These are phyloP conservation scores for Chlamydomonas schloesseri DNA, from an alignment of 139 green algal species.

Conservation along the genomic window DNA sequence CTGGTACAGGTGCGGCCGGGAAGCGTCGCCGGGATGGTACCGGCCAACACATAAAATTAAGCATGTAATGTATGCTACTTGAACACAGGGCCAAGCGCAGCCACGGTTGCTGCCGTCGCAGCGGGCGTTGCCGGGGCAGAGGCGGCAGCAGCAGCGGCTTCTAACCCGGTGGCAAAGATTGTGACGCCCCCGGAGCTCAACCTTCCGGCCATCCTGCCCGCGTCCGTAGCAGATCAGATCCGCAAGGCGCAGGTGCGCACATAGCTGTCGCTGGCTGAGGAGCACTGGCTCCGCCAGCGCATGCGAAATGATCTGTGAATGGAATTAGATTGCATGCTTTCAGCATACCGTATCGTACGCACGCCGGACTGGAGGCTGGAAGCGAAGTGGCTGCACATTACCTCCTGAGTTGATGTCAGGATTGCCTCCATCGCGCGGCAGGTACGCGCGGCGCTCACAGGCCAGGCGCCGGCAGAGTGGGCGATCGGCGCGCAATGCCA, in stretches of 20 bases:
- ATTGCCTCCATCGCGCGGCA: too few relatives aligned
- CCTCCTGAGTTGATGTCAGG: too few relatives aligned
- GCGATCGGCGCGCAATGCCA: slow-evolving; percentile 77
- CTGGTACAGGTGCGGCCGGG: too few relatives aligned
- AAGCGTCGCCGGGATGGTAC: too few relatives aligned
- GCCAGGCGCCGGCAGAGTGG: slow-evolving; percentile 80
- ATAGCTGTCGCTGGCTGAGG: background rate
- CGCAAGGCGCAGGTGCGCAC: slow-evolving; percentile 69
- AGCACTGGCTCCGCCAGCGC: too few relatives aligned
- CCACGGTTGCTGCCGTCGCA: background rate
- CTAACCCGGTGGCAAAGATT: slow-evolving; percentile 30
- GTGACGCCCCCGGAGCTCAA: slow-evolving; percentile 53
- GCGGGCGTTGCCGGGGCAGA: background rate
- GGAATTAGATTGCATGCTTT: too few relatives aligned
- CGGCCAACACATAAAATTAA: too few relatives aligned
- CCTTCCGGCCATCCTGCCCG: slow-evolving; percentile 66
- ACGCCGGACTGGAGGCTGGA: too few relatives aligned
- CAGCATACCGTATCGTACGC: too few relatives aligned
- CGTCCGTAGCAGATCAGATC: slow-evolving; percentile 85
- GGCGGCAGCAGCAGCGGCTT: slow-evolving; percentile 27
- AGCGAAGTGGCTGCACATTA: too few relatives aligned
- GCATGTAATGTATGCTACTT: too few relatives aligned
- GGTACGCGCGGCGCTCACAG: slow-evolving; percentile 68
- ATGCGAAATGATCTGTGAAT: too few relatives aligned
- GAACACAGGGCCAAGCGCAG: background rate